Evolutionary conservation across 148 eudicot species (phyloP).

Genomic region (Chenopodium quinoa): DNA sequence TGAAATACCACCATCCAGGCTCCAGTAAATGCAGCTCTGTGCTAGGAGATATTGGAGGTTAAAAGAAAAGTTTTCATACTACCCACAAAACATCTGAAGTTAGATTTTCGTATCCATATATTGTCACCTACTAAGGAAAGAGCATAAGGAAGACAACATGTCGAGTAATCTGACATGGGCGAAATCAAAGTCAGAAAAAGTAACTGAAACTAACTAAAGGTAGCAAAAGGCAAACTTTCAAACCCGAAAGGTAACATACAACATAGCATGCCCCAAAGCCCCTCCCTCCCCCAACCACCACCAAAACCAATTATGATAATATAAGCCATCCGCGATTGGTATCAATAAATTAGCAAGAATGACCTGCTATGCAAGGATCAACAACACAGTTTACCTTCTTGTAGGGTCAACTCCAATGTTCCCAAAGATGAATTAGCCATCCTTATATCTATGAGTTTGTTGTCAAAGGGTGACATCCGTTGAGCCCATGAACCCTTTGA

Average conservation of each 20-base stretch:
- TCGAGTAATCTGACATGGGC: neutral
- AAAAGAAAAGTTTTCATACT: neutral
- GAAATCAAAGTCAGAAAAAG: neutral
- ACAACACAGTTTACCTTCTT: conserved; percentile 57
- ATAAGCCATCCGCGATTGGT: neutral
- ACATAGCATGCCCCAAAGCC: neutral
- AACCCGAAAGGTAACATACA: neutral
- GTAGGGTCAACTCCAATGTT: conserved; percentile 48
- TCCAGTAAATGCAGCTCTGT: neutral
- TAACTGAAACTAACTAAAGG: neutral
- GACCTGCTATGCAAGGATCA: neutral
- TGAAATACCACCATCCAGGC: neutral
- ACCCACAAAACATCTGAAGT: neutral
- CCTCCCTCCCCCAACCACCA: neutral
- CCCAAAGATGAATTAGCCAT: conserved; percentile 45
- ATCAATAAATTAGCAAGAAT: neutral
- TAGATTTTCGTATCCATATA: neutral
- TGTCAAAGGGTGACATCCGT: conserved; percentile 88
- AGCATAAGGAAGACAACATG: neutral
- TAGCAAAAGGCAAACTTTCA: too few species aligned
- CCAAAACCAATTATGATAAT: neutral
- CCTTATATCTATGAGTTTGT: conserved; percentile 71
- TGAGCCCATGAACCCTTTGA: conserved; percentile 63
- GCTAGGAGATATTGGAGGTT: neutral
- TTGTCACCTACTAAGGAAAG: neutral